Evolutionary conservation across 495 filamentous ascomycete species (phyloP), one percentile per base, ranked within the genome.

Genomic region (Neurospora terricola): DNA sequence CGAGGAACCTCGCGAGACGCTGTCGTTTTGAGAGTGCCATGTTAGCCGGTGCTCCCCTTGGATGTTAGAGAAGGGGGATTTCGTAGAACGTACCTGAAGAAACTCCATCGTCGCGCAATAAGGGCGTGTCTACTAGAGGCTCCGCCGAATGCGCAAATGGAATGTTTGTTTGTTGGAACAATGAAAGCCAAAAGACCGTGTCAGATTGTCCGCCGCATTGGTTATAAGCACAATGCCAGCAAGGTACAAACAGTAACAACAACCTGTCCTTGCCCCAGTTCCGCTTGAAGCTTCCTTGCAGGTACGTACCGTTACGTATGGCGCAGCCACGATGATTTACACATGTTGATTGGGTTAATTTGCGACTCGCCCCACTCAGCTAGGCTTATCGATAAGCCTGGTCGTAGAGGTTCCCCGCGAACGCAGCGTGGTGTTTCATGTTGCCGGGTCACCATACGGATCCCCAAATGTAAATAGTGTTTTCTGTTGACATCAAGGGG

Each of bases 1-100:
- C 96, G 69, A 98, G 90, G 79, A 90, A 88, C 81, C 89, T 87
- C 76, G 93, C 92, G 73, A 98, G 89, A 85, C 93, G 91, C 95
- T 97, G 80, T 75, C 16, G 12, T 70, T 77, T 68, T 72, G 30
- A 37, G 43, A 48, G 18, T 40, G 38, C 38, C 42, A 72, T 37
- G 36, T 69, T 23, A 70, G 72, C 59, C 11, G 23, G 14, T 34
- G 54, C 23, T 4, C 54, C 23, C 40, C 42, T 75, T 69, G 72
- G 16, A 39, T 72, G 38, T 48, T 30, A 38, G 16, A 48, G 40
- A 18, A 38, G 4, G 62, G 10, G 48, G 30, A 11, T 42, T 69
- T 16, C 6, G 36, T 14, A 34, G 39, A n/a, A 43, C 76, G 42
- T 82, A 86, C 87, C 84, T 86, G 84, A 39, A 88, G 86, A 70